Base-by-base conservation (phyloP, 2,329 filamentous ascomycete genomes). In the Fusarium incarnatum region DNA sequence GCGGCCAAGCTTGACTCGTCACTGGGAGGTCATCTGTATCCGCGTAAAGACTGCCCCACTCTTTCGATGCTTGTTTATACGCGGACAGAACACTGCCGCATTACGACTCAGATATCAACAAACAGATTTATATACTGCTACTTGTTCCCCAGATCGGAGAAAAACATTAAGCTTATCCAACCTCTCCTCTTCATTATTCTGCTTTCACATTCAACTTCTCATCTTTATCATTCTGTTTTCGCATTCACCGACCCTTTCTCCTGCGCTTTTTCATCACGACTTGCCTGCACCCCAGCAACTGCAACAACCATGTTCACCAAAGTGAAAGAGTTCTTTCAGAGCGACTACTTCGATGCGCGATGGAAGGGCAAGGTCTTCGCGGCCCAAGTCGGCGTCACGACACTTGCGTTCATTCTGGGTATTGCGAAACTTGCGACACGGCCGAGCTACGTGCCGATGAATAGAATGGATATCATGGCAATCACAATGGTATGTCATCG, bases 401-500 rank as follows among this genome's bases (percentile, higher is more conserved):
- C 60, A 2, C 22, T 73, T 6, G 28, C 68, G 0, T 44, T 71
- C 4, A 49, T 67, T 5, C 42, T 73, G 5, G 56, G 46, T 12
- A 49, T 73, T 22, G 56, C 71, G 12, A 68, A 64, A 1, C 25
- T 72, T 6, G 57, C 56, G 1, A 73, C 71, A 1, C 58, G 56
- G 13, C 70, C 70, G 16, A 45, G 48, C 7, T 27, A 59, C 1
- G 58, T 70, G 9, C 70, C 52, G 1, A 68, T 68, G 13, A 70
- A 27, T 0, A 56, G 71, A 32, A 60, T 66, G 7, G 71, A 73
- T 3, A 72, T 70, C 1, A 44, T 73, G 23, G 71, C 54, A 1
- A 73, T 73, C 0, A 73, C 71, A 9, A 72, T 73, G 71, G 68
- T 65, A n/a, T 7, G 44, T 27, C n/a, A 18, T 28, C 8, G 6